Evolutionary conservation across 2,329 filamentous ascomycete genomes (phyloP).

Genomic region (Sordariomycetes sp.): DNA sequence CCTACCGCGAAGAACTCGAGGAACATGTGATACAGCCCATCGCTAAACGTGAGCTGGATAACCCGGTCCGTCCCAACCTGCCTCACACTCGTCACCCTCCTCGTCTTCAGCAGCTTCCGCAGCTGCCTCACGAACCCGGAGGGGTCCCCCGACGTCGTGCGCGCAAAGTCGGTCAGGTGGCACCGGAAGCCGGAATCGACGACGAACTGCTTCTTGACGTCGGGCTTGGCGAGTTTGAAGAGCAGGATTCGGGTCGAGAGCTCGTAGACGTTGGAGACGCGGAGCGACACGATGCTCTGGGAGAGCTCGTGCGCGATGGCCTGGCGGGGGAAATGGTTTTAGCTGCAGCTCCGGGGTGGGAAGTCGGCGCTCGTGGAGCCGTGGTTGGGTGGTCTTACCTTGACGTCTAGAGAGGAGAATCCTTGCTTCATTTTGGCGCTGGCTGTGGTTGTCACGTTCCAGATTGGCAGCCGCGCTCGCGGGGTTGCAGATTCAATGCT

Average conservation of each 20-base stretch:
- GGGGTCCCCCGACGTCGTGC: slow-evolving; percentile 72
- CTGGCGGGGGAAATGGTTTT: slow-evolving; percentile 26
- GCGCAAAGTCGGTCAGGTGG: slow-evolving; percentile 82
- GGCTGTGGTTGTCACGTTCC: not conserved
- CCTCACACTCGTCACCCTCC: slow-evolving; percentile 64
- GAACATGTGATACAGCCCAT: slow-evolving; percentile 77
- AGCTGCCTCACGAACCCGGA: slow-evolving; percentile 76
- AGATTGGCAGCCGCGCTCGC: not conserved
- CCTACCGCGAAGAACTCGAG: slow-evolving; percentile 79
- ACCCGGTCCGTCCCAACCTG: slow-evolving; percentile 92
- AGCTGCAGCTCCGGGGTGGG: not conserved
- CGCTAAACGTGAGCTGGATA: slow-evolving; percentile 83
- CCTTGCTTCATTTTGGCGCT: slow-evolving; percentile 55
- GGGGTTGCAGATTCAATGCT: not conserved
- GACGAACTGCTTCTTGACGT: slow-evolving; percentile 77
- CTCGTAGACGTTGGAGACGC: slow-evolving; percentile 90
- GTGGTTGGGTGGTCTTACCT: slow-evolving; percentile 25
- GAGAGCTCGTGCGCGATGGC: slow-evolving; percentile 92
- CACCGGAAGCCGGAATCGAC: slow-evolving; percentile 94
- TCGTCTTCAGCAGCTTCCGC: slow-evolving; percentile 78
- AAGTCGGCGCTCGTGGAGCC: not conserved
- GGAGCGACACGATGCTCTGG: slow-evolving; percentile 58
- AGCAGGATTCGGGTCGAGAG: slow-evolving; percentile 91
- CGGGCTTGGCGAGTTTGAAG: slow-evolving; percentile 85
- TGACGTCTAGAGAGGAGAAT: slow-evolving; percentile 69